Conservation (phyloP, 805 yeast genomes). For the Blastobotrys mokoenaii region DNA sequence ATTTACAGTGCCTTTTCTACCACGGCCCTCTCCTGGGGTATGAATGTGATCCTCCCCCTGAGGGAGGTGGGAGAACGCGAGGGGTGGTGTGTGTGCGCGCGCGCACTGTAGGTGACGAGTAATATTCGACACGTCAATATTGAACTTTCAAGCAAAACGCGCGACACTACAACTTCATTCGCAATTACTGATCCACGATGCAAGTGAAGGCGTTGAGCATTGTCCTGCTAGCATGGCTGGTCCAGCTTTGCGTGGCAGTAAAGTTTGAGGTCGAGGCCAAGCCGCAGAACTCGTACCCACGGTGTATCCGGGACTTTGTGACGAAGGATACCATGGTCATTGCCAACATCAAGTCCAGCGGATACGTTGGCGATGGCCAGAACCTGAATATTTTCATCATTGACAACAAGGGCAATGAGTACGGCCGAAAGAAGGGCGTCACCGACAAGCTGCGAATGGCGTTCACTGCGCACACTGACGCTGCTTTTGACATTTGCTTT, state of each 20-base stretch:
- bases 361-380: constrained; percentile 83
- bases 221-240: neutral
- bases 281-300: constrained; percentile 35
- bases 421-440: constrained; percentile 67
- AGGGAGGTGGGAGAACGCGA: too few relatives aligned
- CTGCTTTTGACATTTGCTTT: constrained; percentile 89
- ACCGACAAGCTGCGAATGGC: constrained; percentile 67
- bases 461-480: constrained; percentile 73
- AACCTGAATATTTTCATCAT: constrained; percentile 44
- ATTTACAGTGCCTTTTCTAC: too few relatives aligned
- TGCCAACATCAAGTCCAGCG: constrained; percentile 67
- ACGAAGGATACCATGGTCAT: constrained; percentile 80
- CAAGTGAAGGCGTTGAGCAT: neutral
- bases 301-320: constrained; percentile 90
- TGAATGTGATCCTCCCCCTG: too few relatives aligned
- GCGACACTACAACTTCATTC: neutral
- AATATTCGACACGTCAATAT: neutral
- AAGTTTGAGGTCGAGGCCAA: constrained; percentile 27
- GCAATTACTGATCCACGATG: neutral
- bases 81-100: neutral
- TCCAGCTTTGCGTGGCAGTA: constrained; percentile 18
- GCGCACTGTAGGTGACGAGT: neutral
- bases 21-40: too few relatives aligned
- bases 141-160: neutral
- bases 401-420: constrained; percentile 81